Conservation (phyloP, 1,139 yeast genomes). For the Scheffersomyces lignicola region DNA sequence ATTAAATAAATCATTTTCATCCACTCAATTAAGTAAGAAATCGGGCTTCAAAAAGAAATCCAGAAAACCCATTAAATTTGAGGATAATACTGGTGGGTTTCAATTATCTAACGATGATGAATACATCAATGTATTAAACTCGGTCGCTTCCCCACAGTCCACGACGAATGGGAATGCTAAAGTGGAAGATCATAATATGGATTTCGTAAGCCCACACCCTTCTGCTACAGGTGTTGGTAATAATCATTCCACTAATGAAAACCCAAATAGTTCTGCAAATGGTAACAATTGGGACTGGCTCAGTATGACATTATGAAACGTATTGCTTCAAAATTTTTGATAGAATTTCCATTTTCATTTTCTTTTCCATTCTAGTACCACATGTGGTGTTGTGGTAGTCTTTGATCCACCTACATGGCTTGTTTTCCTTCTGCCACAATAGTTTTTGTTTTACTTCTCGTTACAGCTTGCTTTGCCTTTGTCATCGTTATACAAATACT, state of each 20-base stretch:
- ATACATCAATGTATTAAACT: neutral
- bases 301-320: conserved; percentile 31
- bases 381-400: too few relatives aligned
- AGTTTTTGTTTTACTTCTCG: too few relatives aligned
- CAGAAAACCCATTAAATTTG: conserved; percentile 11
- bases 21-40: conserved; percentile 4
- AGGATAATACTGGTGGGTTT: conserved; percentile 12
- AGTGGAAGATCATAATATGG: conserved; percentile 1
- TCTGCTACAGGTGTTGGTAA: neutral
- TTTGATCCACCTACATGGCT: too few relatives aligned
- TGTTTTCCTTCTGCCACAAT: too few relatives aligned
- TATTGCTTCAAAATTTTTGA: too few relatives aligned
- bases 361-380: too few relatives aligned
- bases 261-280: conserved; percentile 15
- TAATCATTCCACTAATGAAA: neutral
- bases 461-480: too few relatives aligned
- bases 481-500: too few relatives aligned
- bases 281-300: conserved; percentile 38
- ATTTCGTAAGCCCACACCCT: neutral
- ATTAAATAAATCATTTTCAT: too few relatives aligned
- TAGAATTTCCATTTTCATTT: too few relatives aligned
- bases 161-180: neutral
- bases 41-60: conserved; percentile 9
- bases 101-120: conserved; percentile 6
- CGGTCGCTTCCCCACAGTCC: conserved; percentile 1